Percentiles rank a stretch among this genome's conserved stretches.
phyloP scores from a whole-genome alignment of 306 rosid species.

The Prunus persica region Prunus_persica_NCBIv2 NC_034015.1:7719001-7719500 shows the following conservation, averaged over 20 bases:
- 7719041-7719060: no score
- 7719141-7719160: no score
- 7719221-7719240: slow-evolving; percentile 63
- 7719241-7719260: slow-evolving; percentile 65
- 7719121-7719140: no score
- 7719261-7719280: slow-evolving; percentile 56
- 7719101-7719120: no score
- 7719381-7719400: slow-evolving; percentile 37
- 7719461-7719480: slow-evolving; percentile 47
- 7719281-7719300: slow-evolving; percentile 31
- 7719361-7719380: slow-evolving; percentile 43
- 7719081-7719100: no score
- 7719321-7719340: slow-evolving; percentile 66
- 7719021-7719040: no score
- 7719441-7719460: slow-evolving; percentile 36
- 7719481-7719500: slow-evolving; percentile 86
- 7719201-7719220: slow-evolving; percentile 51
- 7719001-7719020: no score
- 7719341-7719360: slow-evolving; percentile 50
- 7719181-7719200: background rate
- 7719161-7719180: no score
- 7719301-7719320: slow-evolving; percentile 50
- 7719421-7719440: slow-evolving; percentile 48
- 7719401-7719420: slow-evolving; percentile 48
- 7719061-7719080: no score